Evolutionary conservation across 2,329 filamentous ascomycete species (phyloP).

Genomic region (Colletotrichum euphorbiae): DNA sequence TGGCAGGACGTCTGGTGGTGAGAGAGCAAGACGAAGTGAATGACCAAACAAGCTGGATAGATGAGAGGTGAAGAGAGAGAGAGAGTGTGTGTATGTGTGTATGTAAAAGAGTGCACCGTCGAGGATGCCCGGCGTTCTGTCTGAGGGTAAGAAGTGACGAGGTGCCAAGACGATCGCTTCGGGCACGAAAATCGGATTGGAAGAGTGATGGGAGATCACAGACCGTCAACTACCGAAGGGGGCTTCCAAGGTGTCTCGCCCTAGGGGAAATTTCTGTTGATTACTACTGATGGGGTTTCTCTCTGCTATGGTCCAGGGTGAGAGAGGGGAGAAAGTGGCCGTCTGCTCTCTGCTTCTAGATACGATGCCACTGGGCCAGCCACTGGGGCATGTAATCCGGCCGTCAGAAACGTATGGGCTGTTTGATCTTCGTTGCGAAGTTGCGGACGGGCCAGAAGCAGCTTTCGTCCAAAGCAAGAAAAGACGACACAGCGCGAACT

Average conservation of each 20-base stretch:
- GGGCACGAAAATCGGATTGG: constrained; percentile 33
- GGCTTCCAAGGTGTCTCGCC: background rate
- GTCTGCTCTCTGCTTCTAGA: background rate
- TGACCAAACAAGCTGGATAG: constrained; percentile 3
- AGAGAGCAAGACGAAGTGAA: constrained; percentile 1
- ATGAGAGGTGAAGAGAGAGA: background rate
- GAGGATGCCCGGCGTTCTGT: constrained; percentile 14
- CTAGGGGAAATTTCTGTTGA: too few species aligned
- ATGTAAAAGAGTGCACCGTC: background rate
- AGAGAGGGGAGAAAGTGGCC: background rate
- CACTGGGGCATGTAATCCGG: constrained; percentile 22
- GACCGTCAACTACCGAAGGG: constrained; percentile 9
- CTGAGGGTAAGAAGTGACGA: constrained; percentile 39
- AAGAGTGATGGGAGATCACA: constrained; percentile 20
- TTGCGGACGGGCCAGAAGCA: constrained; percentile 8
- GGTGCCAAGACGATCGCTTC: constrained; percentile 34
- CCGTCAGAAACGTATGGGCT: constrained; percentile 37
- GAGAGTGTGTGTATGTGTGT: background rate
- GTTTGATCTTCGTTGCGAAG: constrained; percentile 38
- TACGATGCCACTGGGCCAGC: constrained; percentile 2
- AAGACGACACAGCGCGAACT: constrained; percentile 27
- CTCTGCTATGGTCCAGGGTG: background rate
- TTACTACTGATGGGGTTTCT: too few species aligned
- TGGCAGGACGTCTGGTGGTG: background rate
- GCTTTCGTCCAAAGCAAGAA: constrained; percentile 35